Evolutionary conservation across 805 yeast genomes (phyloP).

Genomic region (Yamadazyma akitaensis): DNA sequence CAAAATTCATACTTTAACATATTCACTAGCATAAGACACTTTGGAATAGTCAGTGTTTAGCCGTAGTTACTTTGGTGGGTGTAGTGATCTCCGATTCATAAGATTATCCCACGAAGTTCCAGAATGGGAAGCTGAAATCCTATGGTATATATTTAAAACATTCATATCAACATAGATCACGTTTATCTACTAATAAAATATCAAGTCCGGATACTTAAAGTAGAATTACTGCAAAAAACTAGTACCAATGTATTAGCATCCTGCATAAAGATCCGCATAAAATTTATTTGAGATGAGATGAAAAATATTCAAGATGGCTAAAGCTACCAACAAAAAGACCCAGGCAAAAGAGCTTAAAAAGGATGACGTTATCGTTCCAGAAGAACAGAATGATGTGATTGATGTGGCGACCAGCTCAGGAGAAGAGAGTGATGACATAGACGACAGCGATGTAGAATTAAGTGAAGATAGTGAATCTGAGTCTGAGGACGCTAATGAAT

Average conservation of each 20-base stretch:
- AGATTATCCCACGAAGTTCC: neutral
- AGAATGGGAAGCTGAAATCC: no score
- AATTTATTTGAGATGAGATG: conserved; percentile 11
- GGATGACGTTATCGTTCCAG: conserved; percentile 10
- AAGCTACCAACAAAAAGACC: conserved; percentile 9
- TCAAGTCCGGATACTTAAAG: no score
- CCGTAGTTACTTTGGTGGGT: neutral
- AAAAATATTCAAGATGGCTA: conserved; percentile 11
- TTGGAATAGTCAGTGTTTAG: no score
- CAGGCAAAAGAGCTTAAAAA: conserved; percentile 1
- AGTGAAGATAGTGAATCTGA: conserved; percentile 19
- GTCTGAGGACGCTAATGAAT: conserved; percentile 22
- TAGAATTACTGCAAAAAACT: no score
- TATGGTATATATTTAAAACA: no score
- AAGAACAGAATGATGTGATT: conserved; percentile 19
- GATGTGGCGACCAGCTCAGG: conserved; percentile 32
- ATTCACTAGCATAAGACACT: no score
- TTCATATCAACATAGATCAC: no score
- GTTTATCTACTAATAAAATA: no score
- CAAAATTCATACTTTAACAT: no score
- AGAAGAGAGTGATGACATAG: conserved; percentile 12
- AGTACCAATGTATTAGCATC: neutral
- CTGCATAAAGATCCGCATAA: neutral
- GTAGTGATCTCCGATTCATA: no score
- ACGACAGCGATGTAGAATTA: conserved; percentile 16